A percentile compares a stretch with the other conserved stretches of the same genome.
phyloP scores from a whole-genome alignment of 1,139 yeast species.

The Yamadazyma songkhlaensis region DNA sequence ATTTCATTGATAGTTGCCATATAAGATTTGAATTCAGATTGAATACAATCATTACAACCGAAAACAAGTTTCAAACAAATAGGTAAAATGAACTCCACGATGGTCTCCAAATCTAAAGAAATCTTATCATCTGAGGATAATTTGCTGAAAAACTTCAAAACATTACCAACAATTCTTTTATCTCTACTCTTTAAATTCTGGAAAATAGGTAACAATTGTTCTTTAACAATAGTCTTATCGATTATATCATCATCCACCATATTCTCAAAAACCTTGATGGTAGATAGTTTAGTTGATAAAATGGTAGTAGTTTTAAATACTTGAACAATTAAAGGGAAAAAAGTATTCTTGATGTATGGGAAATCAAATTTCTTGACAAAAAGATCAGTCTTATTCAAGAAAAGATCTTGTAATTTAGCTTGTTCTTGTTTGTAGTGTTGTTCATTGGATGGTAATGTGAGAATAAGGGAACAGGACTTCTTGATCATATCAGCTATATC shows the following conservation, averaged over 20 bases:
- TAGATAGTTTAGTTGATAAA: constrained; percentile 68
- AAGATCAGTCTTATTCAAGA: constrained; percentile 44
- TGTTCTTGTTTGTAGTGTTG: constrained; percentile 28
- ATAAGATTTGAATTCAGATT: constrained; percentile 32
- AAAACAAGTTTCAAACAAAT: constrained; percentile 38
- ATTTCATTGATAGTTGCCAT: constrained; percentile 26
- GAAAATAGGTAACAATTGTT: constrained; percentile 74
- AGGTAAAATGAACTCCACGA: constrained; percentile 37
- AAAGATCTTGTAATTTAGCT: constrained; percentile 53
- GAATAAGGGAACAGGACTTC: constrained; percentile 24
- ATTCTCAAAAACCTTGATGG: constrained; percentile 61
- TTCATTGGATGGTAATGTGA: constrained; percentile 27
- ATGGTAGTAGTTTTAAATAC: constrained; percentile 83
- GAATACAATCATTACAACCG: constrained; percentile 42
- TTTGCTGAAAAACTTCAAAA: constrained; percentile 51
- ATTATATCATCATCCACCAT: constrained; percentile 58
- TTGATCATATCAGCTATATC: constrained; percentile 36
- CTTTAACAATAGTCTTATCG: constrained; percentile 71
- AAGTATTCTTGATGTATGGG: constrained; percentile 66
- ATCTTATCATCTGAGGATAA: constrained; percentile 39
- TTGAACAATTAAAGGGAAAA: constrained; percentile 69
- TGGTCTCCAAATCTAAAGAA: constrained; percentile 32
- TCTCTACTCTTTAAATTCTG: constrained; percentile 76
- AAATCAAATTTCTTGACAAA: constrained; percentile 59
- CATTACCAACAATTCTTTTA: constrained; percentile 57